phyloP scores from a whole-genome alignment of 1,284 basidiomycete genomes.

The Pascua sp. region DNA sequence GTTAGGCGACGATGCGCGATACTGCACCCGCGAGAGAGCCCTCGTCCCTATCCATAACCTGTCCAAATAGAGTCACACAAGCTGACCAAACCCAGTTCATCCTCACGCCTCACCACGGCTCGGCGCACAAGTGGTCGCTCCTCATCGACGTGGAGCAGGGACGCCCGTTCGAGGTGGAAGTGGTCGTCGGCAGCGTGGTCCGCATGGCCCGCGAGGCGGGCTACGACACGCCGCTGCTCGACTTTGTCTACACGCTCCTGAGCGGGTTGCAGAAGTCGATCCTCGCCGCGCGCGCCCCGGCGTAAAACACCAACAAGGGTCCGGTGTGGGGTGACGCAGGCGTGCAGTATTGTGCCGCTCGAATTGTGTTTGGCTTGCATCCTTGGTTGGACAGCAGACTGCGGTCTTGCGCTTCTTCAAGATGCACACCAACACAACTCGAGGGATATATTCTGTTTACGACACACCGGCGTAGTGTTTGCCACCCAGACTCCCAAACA shows the following conservation, averaged over 20 bases:
- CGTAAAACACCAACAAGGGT: too few relatives aligned
- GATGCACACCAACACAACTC: too few relatives aligned
- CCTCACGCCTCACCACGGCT: background rate
- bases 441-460: too few relatives aligned
- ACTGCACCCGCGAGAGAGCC: too few relatives aligned
- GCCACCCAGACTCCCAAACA: too few relatives aligned
- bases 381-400: too few relatives aligned
- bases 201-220: slow-evolving; percentile 30
- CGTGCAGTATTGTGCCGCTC: too few relatives aligned
- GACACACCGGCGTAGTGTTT: too few relatives aligned
- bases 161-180: slow-evolving; percentile 48
- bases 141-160: slow-evolving; percentile 43
- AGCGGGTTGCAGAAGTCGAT: slow-evolving; percentile 34
- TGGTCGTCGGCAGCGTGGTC: slow-evolving; percentile 41
- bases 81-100: slow-evolving; percentile 12
- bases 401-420: too few relatives aligned
- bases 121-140: slow-evolving; percentile 40
- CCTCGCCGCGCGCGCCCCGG: background rate
- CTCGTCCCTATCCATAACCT: background rate
- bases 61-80: background rate
- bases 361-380: too few relatives aligned
- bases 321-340: too few relatives aligned
- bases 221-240: slow-evolving; percentile 29
- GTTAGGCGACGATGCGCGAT: too few relatives aligned
- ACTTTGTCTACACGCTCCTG: slow-evolving; percentile 37